Evolutionary conservation across 805 yeast species (phyloP).

Genomic region (Tetrapisispora nanseiensis): DNA sequence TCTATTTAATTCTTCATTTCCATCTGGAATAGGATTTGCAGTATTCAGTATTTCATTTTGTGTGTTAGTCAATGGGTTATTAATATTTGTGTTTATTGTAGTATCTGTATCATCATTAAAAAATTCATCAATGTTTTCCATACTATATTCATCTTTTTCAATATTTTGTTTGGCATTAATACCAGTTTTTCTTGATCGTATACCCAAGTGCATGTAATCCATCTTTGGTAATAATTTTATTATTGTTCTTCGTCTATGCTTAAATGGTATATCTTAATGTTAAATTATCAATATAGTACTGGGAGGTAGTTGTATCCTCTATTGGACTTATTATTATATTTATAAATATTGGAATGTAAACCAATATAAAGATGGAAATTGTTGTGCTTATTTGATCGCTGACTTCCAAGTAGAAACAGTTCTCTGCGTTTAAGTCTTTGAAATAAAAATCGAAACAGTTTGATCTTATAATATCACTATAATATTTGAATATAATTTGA

Average conservation of each 20-base stretch:
- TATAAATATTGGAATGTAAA: too few species aligned
- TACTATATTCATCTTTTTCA: slow-evolving; percentile 12
- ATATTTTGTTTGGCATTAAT: slow-evolving; percentile 10
- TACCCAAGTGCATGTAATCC: slow-evolving; percentile 43
- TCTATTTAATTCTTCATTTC: not conserved
- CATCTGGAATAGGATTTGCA: slow-evolving; percentile 7
- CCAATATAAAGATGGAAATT: too few species aligned
- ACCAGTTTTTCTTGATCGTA: slow-evolving; percentile 60
- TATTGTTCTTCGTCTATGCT: not conserved
- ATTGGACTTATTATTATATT: too few species aligned
- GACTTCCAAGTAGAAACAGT: too few species aligned
- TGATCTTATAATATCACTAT: too few species aligned
- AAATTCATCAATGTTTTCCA: slow-evolving; percentile 45
- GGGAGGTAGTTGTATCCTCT: too few species aligned
- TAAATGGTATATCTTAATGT: not conserved
- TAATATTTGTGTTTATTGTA: not conserved
- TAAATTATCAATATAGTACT: too few species aligned
- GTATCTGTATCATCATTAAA: slow-evolving; percentile 42
- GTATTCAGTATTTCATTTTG: slow-evolving; percentile 15
- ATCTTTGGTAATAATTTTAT: slow-evolving; percentile 9
- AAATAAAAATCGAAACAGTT: too few species aligned
- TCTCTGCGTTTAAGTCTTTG: too few species aligned
- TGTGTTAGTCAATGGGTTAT: slow-evolving; percentile 6
- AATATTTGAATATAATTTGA: too few species aligned
- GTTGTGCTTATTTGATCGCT: too few species aligned